Base-by-base conservation (phyloP, 116 monocot species). In the Zostera marina region DNA sequence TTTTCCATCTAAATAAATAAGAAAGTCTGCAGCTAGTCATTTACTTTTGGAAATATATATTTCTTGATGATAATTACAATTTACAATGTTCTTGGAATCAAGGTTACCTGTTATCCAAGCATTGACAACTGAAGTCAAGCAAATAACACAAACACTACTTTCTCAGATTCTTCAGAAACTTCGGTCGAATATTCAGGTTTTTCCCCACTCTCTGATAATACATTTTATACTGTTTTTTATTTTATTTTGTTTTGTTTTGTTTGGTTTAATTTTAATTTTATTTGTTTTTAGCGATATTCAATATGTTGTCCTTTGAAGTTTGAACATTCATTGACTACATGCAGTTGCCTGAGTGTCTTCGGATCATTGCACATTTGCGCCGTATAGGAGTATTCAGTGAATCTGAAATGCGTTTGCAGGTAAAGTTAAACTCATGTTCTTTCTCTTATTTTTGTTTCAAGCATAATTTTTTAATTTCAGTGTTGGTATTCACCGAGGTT, bases 101-200 rank as follows among this genome's bases (percentile, higher is more conserved):
- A 96, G 96, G 68, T 82, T 96, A 76, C 96, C 90, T 72, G 76
- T 86, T 74, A 89, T 96, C 71, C 96, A 96, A 66, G 80, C 78
- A 53, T 70, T 96, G 53, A 85, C 82, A 60, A 66, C 66, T 24
- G 96, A 96, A 76, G 96, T 96, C 52, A 80, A 60, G 78, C 85
- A 89, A 57, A 89, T 85, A 41, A 72, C 83, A 53, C 90, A 89
- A 20, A 76, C 89, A 63, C 58, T 96, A 25, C 75, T 96, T 62
- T 85, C 82, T 24, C 90, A 96, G 62, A 82, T 96, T 85, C 88
- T 96, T 70, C 96, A 89, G 66, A 96, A 86, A 74, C 86, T 96
- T 63, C 67, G 90, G 41, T 83, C 96, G 49, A 96, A 89, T 68
- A 85, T 96, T 67, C 96, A 89, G 85, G 96, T 82, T 73, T 55